These are phyloP conservation scores for Metschnikowia lochheadii DNA, from an alignment of 805 yeast species.

Conservation along the genomic window DNA sequence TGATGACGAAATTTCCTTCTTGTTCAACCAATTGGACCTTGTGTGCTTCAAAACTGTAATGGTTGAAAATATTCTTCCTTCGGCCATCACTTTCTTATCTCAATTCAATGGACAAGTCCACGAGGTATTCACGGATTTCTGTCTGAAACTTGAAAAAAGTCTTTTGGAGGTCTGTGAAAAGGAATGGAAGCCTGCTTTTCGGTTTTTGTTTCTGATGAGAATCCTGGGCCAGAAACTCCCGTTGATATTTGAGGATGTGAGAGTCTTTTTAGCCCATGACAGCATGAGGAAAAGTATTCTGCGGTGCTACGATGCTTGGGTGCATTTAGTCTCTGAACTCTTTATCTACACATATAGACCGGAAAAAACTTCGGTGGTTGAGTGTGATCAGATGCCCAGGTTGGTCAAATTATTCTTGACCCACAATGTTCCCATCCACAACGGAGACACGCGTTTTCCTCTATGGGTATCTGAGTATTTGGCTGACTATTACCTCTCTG, in stretches of 20 bases:
- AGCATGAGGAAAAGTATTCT: neutral
- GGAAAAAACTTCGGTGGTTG: neutral
- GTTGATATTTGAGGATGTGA: neutral
- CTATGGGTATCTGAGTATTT: slow-evolving; percentile 14
- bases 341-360: neutral
- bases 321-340: neutral
- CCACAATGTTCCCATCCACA: neutral
- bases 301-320: neutral
- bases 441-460: neutral
- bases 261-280: neutral
- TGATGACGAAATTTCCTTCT: neutral
- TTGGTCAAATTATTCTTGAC: slow-evolving; percentile 4
- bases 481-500: slow-evolving; percentile 12
- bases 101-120: neutral
- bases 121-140: neutral
- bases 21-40: slow-evolving; percentile 15
- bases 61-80: neutral
- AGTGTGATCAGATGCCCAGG: neutral
- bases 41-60: neutral
- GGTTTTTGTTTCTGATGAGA: neutral
- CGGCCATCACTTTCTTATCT: neutral
- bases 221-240: neutral
- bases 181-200: neutral
- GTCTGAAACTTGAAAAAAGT: neutral
- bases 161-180: neutral